Conservation (phyloP, 1,139 yeast species). For the Kurtzmaniella quercitrusa region DNA sequence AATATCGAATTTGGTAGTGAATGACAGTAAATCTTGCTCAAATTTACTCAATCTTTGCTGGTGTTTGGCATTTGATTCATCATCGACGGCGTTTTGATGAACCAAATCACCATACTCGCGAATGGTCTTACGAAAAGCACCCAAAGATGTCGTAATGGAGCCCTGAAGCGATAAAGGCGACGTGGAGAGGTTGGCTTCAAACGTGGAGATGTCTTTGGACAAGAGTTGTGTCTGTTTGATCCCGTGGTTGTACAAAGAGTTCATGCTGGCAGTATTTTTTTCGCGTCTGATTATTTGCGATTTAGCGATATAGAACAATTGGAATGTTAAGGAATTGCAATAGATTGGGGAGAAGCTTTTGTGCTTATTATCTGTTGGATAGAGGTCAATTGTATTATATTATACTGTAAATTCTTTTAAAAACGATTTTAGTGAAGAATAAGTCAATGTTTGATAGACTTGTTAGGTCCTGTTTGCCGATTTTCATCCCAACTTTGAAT, state of each 20-base stretch:
- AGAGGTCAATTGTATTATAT: too few relatives aligned
- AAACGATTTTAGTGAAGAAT: too few relatives aligned
- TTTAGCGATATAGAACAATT: too few relatives aligned
- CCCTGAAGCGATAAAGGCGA: conserved; percentile 77
- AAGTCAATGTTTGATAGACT: too few relatives aligned
- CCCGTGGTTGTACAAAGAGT: conserved; percentile 85
- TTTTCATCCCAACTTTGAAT: too few relatives aligned
- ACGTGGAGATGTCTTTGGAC: conserved; percentile 60
- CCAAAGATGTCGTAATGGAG: conserved; percentile 79
- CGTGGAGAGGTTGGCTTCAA: conserved; percentile 62
- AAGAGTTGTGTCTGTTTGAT: conserved; percentile 76
- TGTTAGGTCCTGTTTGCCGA: too few relatives aligned
- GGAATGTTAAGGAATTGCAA: too few relatives aligned
- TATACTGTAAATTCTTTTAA: too few relatives aligned
- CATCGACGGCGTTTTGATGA: conserved; percentile 50
- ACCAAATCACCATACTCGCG: conserved; percentile 70
- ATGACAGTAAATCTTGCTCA: conserved; percentile 53
- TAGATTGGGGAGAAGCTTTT: too few relatives aligned
- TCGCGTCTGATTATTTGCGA: not conserved
- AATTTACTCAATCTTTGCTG: conserved; percentile 59
- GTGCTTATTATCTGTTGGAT: too few relatives aligned
- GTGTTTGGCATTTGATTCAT: conserved; percentile 59
- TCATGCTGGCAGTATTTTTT: conserved; percentile 32
- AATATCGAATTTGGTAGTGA: conserved; percentile 54
- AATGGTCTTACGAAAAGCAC: conserved; percentile 70